Evolutionary conservation across 2,329 filamentous ascomycete genomes (phyloP).

Genomic region (Talaromyces verruculosus): DNA sequence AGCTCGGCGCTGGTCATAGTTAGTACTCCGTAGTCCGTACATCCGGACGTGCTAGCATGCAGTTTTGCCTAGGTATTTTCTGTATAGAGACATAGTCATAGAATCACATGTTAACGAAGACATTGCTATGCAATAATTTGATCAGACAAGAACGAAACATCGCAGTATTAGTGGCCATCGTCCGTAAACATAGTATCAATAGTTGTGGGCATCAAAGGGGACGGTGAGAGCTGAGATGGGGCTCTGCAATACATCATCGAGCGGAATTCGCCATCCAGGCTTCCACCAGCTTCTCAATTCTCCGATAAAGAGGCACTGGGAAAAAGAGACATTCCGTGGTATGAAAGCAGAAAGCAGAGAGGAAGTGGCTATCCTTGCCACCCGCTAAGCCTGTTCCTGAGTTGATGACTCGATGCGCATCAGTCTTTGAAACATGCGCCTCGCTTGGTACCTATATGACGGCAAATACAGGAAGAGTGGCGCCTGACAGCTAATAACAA

Average conservation of each 20-base stretch:
- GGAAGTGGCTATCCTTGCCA: slow-evolving; percentile 1
- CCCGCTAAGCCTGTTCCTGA: slow-evolving; percentile 16
- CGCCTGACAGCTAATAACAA: background rate
- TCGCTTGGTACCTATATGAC: background rate
- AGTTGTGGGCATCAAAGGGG: background rate
- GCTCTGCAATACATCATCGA: background rate
- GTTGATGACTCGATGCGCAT: background rate
- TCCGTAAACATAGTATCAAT: background rate
- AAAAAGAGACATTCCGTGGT: background rate
- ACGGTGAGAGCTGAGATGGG: slow-evolving; percentile 8
- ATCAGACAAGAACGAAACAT: too few relatives aligned
- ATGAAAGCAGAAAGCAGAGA: background rate
- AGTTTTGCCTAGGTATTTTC: background rate
- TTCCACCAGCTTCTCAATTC: background rate
- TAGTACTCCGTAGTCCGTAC: background rate
- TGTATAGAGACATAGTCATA: background rate
- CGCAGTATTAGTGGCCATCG: background rate
- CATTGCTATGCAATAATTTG: background rate
- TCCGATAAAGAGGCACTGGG: background rate
- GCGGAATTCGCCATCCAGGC: background rate
- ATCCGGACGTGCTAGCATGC: background rate
- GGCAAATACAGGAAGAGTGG: slow-evolving; percentile 1
- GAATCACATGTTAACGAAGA: background rate
- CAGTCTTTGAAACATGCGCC: background rate
- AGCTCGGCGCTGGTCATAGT: background rate